These are phyloP conservation scores for Cryptococcus sp. DNA, from an alignment of 1,284 basidiomycete species.

Conservation along the genomic window DNA sequence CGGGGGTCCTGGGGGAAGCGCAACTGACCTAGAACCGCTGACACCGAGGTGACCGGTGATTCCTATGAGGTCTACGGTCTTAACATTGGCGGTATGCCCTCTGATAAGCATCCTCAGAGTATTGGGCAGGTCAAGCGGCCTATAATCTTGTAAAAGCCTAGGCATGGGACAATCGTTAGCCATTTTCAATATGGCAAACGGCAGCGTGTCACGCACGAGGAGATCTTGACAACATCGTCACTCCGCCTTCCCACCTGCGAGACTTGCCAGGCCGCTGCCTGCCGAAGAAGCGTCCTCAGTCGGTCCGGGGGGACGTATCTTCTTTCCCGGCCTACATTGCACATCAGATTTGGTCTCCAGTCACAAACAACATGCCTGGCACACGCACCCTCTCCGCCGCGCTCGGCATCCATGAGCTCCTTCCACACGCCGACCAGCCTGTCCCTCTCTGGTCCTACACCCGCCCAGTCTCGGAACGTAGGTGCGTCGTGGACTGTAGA, in stretches of 20 bases:
- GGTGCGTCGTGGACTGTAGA: slow-evolving; percentile 54
- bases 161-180: not conserved
- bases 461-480: slow-evolving; percentile 52
- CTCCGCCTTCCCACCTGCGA: slow-evolving; percentile 17
- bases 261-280: slow-evolving; percentile 54
- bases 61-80: slow-evolving; percentile 52
- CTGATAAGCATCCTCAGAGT: slow-evolving; percentile 30
- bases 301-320: slow-evolving; percentile 49
- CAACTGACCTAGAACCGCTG: slow-evolving; percentile 50
- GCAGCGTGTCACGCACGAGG: slow-evolving; percentile 18
- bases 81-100: slow-evolving; percentile 52
- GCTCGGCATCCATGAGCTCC: slow-evolving; percentile 38
- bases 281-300: slow-evolving; percentile 49
- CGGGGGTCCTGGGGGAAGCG: not conserved
- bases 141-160: slow-evolving; percentile 45
- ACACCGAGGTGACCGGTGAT: slow-evolving; percentile 44
- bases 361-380: not conserved
- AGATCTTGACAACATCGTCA: slow-evolving; percentile 11
- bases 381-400: slow-evolving; percentile 11
- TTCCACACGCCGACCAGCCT: slow-evolving; percentile 47
- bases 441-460: slow-evolving; percentile 46
- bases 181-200: not conserved
- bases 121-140: slow-evolving; percentile 36
- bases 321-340: slow-evolving; percentile 7
- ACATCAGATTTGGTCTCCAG: not conserved